Evolutionary conservation across 2,329 filamentous ascomycete genomes (phyloP).

Genomic region (Penicillium sp.): DNA sequence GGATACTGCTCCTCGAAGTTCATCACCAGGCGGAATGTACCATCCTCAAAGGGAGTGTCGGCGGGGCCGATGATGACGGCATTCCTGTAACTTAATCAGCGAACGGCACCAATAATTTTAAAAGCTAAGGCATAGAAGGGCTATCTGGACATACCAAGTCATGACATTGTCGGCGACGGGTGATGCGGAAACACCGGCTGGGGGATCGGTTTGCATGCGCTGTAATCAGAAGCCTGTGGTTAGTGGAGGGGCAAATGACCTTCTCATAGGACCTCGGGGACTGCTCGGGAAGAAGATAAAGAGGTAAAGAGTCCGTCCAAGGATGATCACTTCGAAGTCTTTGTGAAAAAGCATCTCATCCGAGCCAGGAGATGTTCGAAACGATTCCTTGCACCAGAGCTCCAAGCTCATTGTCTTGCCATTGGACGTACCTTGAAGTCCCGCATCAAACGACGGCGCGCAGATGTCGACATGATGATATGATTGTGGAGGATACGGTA

Average conservation of each 20-base stretch:
- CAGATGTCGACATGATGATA: conserved; percentile 79
- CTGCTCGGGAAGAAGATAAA: neutral
- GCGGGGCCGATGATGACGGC: conserved; percentile 96
- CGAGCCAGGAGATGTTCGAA: neutral
- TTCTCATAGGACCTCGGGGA: neutral
- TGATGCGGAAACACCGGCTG: conserved; percentile 92
- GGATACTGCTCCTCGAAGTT: conserved; percentile 99
- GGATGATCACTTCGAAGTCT: neutral
- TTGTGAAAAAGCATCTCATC: neutral
- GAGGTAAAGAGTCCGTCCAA: neutral
- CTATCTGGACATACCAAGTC: conserved; percentile 38
- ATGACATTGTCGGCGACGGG: conserved; percentile 69
- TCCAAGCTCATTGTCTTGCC: conserved; percentile 2
- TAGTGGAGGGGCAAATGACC: conserved; percentile 18
- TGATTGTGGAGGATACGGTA: neutral
- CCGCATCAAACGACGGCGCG: conserved; percentile 94
- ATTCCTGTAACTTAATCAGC: conserved; percentile 66
- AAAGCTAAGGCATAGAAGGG: no score
- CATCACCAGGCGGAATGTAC: conserved; percentile 97
- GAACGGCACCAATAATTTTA: neutral
- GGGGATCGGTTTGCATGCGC: conserved; percentile 99
- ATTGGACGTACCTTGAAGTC: conserved; percentile 84
- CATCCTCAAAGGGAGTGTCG: conserved; percentile 97
- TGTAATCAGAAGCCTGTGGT: conserved; percentile 44
- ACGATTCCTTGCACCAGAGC: conserved; percentile 7